A percentile compares a stretch with the other conserved stretches of the same genome.
Evolutionary conservation across 495 filamentous ascomycete species (phyloP).

Genomic region (Terfezia boudieri): DNA sequence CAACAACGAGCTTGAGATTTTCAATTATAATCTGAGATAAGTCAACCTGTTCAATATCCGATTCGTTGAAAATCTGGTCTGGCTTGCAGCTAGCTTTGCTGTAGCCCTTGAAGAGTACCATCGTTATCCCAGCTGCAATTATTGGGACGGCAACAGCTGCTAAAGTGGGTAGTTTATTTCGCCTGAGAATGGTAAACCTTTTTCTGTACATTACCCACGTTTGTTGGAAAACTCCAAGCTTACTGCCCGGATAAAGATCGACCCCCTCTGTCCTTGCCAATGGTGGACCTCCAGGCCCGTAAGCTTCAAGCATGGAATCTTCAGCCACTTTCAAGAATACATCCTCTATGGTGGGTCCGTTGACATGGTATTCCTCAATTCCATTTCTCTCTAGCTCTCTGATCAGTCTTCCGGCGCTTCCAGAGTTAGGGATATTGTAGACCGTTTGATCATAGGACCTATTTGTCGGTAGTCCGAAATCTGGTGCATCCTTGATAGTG

Average conservation of each 20-base stretch:
- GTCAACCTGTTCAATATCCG: conserved; percentile 15
- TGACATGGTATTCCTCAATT: conserved; percentile 49
- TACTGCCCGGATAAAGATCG: conserved; percentile 42
- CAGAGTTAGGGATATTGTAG: conserved; percentile 41
- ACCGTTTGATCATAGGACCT: conserved; percentile 42
- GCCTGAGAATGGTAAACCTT: conserved; percentile 48
- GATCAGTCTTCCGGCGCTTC: conserved; percentile 42
- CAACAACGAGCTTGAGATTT: conserved; percentile 33
- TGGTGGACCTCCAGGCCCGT: conserved; percentile 18
- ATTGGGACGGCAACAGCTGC: conserved; percentile 54
- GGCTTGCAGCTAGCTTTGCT: conserved; percentile 31
- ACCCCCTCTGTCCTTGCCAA: conserved; percentile 18
- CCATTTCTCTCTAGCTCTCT: conserved; percentile 36
- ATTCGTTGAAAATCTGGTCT: not conserved
- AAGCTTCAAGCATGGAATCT: conserved; percentile 24
- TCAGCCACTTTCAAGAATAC: conserved; percentile 68
- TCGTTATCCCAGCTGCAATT: conserved; percentile 50
- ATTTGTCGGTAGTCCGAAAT: conserved; percentile 34
- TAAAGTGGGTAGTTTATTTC: conserved; percentile 50
- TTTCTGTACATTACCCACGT: conserved; percentile 54
- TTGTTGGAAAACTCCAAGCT: conserved; percentile 41
- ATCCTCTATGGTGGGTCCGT: conserved; percentile 69
- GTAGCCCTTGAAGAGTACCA: conserved; percentile 42
- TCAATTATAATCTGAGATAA: not conserved
- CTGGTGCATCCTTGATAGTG: conserved; percentile 33